Evolutionary conservation across 2,329 filamentous ascomycete species (phyloP), one percentile per base, ranked within the genome.

Genomic region (Coniosporium tulheliwenetii): DNA sequence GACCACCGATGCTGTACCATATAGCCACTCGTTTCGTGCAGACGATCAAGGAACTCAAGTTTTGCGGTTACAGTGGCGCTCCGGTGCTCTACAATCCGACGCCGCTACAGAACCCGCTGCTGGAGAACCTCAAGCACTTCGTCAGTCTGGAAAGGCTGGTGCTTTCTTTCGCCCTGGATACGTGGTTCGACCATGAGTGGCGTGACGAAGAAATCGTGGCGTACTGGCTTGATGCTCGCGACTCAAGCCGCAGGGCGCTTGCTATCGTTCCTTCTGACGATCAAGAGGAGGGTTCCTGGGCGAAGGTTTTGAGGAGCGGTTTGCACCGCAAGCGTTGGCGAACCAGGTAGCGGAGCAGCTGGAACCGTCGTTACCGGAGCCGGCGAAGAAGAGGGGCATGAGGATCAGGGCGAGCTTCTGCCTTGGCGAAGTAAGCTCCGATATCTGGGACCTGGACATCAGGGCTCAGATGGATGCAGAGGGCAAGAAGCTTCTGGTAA

Each of bases 371-470:
- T 39, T 69, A 16, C 64, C 61, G 31, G 54, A 57, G 5, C 37
- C 46, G 29, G 65, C 64, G 1, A 67, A 66, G 46, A 46, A 44
- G 13, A 47, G 57, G n/a, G 65, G 65, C 12, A 58, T 67, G 8
- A 52, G 58, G n/a, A 58, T 68, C 1, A 44, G 65, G 31, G 64
- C 61, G 5, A 65, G 63, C 39, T 67, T 69, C 36, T 65, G 62
- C 41, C 44, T 69, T 1, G 64, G 64, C 0, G 50, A 51, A 2
- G 45, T 49, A 10, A 54, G 48, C 0, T 49, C 54, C 2, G 64
- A 64, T 13, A 62, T 67, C 5, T 67, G 66, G 30, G 65, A 69
- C 48, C 39, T 67, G 30, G 64, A 69, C 45, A 48, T 68, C 2
- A 40, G 50, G n/a, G 50, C 68, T 38, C 64, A 62, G 0, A 52